Evolutionary conservation across 441 rosid genomes (phyloP), one percentile per base, ranked within the genome.

Genomic region (Daphne laureola): DNA sequence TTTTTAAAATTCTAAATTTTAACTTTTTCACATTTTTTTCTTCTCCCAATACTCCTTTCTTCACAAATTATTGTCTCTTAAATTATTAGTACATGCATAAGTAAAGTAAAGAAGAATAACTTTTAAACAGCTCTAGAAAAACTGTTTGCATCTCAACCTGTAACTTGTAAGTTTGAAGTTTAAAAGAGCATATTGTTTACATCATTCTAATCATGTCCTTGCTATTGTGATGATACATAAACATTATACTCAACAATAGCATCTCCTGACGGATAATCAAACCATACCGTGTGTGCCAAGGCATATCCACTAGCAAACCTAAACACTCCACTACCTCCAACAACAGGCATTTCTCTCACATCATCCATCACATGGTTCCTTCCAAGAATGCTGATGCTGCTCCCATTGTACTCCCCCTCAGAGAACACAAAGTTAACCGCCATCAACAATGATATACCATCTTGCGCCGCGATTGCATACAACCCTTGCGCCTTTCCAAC

Each of bases 401-500:
- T 72, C 12, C 72, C 76, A 49, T 63, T 74, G 41, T 64, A 69
- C 35, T 47, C 49, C 3, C 72, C 79, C 27, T 66, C 65, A 2
- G 18, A 8, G 56, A 67, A 68, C 50, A 59, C 73, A 35, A 73
- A 58, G 46, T 57, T 67, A 61, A 64, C 38, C 42, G 61, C 73
- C 77, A 76, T 42, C n/a, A 68, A 66, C 68, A 71, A 44, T 4
- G 61, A 61, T n/a, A 49, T 0, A 17, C 61, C 73, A 15, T 58
- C 50, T 53, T 66, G 74, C 3, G 76, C 63, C 1, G 82, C 74
- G 27, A 76, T 18, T 44, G 54, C 68, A 54, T 70, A 70, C 8
- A 70, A 35, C 45, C 70, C 74, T 46, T 63, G 67, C 9, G 76
- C 76, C 46, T 67, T 51, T 55, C 81, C 78, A 12, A 73, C 72